Base-by-base conservation (phyloP, 805 yeast species). In the Candida yuanshanica region DNA sequence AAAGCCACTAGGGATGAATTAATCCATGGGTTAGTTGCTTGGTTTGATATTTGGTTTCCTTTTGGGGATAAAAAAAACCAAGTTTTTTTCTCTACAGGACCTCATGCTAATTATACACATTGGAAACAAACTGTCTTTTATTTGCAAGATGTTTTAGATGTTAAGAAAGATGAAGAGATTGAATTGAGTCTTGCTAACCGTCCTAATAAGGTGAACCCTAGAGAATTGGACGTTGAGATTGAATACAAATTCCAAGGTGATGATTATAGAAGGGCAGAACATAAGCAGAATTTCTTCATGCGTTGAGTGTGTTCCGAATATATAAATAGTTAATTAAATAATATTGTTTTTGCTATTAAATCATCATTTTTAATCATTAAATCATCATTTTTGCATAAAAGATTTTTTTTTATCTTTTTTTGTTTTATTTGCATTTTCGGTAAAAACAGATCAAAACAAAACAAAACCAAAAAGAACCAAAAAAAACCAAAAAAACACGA, bases 111-210 rank as follows among this genome's bases (percentile, higher is more conserved):
- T 52, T 89, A 90, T 72, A 93, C 99, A 13, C 99, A 93, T 69
- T 93, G 99, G 99, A 95, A 93, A 64, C 99, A 93, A 69, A 85
- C 96, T 16, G 95, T 93, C 1, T 89, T 95, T 66, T 95, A 93
- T 64, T 72, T 91, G 57, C 79, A 75, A 52, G 85, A 87, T 55
- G 95, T 86, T 22, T 65, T 91, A 49, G 85, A 80, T 56, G 66
- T 84, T 47, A 81, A 81, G 58, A 69, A 71, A 51, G 96, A 91
- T 43, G 99, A 93, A 55, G 57, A 62, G 32, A 70, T 95, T 50
- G 73, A 74, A 44, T 93, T 98, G 35, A 66, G 68, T 23, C 67
- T 93, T 44, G 76, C 83, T 10, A 81, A 86, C 48, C 72, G 80
- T 56, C 98, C 98, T 43, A 89, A 85, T 62, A 63, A 60, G 35